Evolutionary conservation across 345 rosid genomes (phyloP), one percentile per base, ranked within the genome.

Genomic region (Iberis pinnata): DNA sequence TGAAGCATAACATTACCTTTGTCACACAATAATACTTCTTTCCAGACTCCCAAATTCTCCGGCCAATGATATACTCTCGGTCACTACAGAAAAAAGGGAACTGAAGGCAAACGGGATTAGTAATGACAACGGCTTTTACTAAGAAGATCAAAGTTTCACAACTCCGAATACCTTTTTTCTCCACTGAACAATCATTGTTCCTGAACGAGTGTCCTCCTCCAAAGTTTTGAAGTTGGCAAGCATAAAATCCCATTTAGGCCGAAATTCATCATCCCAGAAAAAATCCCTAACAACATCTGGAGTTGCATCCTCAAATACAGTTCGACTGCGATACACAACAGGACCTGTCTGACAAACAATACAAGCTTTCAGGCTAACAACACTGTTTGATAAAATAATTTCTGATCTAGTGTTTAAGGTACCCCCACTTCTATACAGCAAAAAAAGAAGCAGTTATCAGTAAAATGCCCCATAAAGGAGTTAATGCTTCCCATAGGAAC

Each of bases 21-120:
- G 99, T 88, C 55, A 93, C 82, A 60, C 97, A 88, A 59, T 83
- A 88, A 68, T 74, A 93, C 13, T 73, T 70, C 65, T 70, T 83
- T 65, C 85, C 94, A 39, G 82, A 80, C 52, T 93, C 95, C 99
- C 99, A 93, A 59, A 88, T 86, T 65, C 95, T 82, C 64, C 88
- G 69, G 12, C 85, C 97, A 56, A 93, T 85, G 55, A 86, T 80
- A 64, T 93, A 93, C 60, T 93, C 99, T 53, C 99, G 82, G 60
- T 93, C 97, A 32, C 99, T 83, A 36, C 99, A 93, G 82, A 93
- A 88, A 68, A 93, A 88, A 5, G 99, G 99, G 47, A 88, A 93
- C 97, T 93, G 92, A 76, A 77, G 46, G 71, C 49, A 32, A 52
- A 45, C 17, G 14, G 69, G 31, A 37, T 41, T 19, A 33, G 39